Base-by-base conservation (phyloP, 345 rosid genomes). In the Pistacia vera region DNA sequence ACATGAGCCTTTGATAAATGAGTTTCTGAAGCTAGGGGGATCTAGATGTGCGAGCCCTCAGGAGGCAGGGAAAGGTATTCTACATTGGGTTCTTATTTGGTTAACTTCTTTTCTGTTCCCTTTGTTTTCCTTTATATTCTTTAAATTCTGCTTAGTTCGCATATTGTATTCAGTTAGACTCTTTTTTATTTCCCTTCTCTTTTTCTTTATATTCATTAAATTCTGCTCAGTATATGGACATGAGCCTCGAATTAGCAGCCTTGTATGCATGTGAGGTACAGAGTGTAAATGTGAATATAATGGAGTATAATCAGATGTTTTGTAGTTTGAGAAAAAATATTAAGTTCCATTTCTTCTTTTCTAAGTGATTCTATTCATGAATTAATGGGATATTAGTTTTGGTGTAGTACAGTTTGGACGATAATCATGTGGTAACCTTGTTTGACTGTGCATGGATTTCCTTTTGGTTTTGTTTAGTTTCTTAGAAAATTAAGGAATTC, bases 1-100 rank as follows among this genome's bases (percentile, higher is more conserved):
- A 68, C 79, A 78, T 41, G 77, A 80, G 66, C 63, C 81, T 70
- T 79, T 88, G 86, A 78, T 86, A 72, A 84, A 82, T 63, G 84
- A 85, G 78, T 92, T 92, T 81, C 35, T 81, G 79, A 80, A 75
- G 77, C 71, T 91, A 60, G 96, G 93, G 75, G 98, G 97, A 62
- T 77, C 11, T 52, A 77, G 51, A 78, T 83, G 93, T 78, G 74
- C 78, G 51, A 86, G 88, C 68, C 93, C 87, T 77, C 68, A 66
- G 70, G 90, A 90, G 77, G 87, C 83, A 57, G 92, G 87, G 63
- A 85, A 87, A 87, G 97, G 97, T 91, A 79, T 80, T 63, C 22
- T 57, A 22, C 71, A 63, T 73, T 78, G 6, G 63, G 66, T 66
- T 72, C 54, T 57, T 68, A 65, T 66, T 57, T 44, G 60, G 57